A percentile compares a stretch with the other conserved stretches of the same genome.
Conservation (phyloP, 257 asterid species). For the Rhazya stricta region DNA sequence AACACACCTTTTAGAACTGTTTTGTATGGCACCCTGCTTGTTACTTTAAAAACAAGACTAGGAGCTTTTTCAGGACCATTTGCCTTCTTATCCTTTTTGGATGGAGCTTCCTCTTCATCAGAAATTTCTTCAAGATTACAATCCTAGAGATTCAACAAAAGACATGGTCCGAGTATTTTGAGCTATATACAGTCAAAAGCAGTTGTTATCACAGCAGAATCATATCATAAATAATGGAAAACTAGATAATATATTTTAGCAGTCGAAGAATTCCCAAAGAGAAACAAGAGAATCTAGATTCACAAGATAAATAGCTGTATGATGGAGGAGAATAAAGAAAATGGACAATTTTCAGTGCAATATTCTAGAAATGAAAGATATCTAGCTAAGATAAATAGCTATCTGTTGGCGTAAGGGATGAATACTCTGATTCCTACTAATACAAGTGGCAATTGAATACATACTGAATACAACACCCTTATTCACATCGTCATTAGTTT, state of each 20-base stretch:
- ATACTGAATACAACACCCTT: background rate
- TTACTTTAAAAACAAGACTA: conserved; percentile 72
- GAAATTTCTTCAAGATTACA: conserved; percentile 87
- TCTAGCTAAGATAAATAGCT: too few relatives aligned
- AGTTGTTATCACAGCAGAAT: background rate
- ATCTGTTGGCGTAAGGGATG: background rate
- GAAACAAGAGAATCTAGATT: background rate
- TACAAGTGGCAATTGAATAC: background rate
- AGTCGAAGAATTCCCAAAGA: background rate
- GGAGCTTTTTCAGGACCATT: conserved; percentile 84
- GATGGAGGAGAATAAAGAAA: background rate
- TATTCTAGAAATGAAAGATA: background rate
- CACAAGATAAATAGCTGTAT: background rate
- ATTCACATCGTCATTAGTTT: background rate
- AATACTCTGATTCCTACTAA: background rate
- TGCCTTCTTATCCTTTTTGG: conserved; percentile 89
- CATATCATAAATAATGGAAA: background rate
- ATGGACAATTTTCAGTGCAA: background rate
- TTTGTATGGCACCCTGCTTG: conserved; percentile 87
- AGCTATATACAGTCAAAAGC: background rate
- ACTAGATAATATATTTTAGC: background rate
- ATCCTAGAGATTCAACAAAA: conserved; percentile 43
- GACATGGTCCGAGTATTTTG: background rate
- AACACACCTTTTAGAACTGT: conserved; percentile 76
- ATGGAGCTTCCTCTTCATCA: conserved; percentile 80